phyloP scores from a whole-genome alignment of 306 rosid genomes.

The Dryas alaskensis region DNA sequence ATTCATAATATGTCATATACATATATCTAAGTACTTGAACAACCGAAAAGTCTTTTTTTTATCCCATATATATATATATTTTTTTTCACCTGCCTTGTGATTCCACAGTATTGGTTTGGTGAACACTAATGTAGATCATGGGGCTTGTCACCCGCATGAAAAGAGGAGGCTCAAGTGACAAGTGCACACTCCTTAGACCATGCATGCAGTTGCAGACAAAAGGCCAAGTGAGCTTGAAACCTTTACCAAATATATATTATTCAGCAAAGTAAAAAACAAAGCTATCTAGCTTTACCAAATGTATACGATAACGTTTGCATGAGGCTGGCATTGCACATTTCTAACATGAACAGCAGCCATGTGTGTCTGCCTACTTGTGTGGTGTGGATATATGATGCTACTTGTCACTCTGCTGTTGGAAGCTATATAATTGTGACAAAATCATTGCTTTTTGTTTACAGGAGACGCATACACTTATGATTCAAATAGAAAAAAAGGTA shows the following conservation, averaged over 20 bases:
- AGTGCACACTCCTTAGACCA: background rate
- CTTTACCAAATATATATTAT: background rate
- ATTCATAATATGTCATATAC: too few relatives aligned
- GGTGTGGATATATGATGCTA: conserved; percentile 7
- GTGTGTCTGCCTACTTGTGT: conserved; percentile 8
- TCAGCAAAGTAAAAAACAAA: background rate
- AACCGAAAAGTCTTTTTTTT: too few relatives aligned
- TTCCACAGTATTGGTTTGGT: background rate
- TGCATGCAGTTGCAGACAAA: conserved; percentile 2
- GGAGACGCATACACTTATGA: conserved; percentile 15
- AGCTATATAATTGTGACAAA: conserved; percentile 4
- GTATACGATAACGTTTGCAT: conserved; percentile 19
- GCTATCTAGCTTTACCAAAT: background rate
- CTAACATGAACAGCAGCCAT: conserved; percentile 11
- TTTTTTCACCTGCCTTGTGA: too few relatives aligned
- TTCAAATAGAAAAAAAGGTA: background rate
- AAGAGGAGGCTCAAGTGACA: conserved; percentile 18
- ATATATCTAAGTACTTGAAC: too few relatives aligned
- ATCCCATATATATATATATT: too few relatives aligned
- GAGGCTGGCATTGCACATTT: conserved; percentile 14
- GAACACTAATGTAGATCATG: conserved; percentile 1
- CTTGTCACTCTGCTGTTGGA: conserved; percentile 22
- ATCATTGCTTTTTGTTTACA: conserved; percentile 18
- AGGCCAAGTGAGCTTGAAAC: background rate
- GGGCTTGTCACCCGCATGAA: conserved; percentile 29